phyloP scores from a whole-genome alignment of 306 rosid species.

The Fragaria iinumae region DNA sequence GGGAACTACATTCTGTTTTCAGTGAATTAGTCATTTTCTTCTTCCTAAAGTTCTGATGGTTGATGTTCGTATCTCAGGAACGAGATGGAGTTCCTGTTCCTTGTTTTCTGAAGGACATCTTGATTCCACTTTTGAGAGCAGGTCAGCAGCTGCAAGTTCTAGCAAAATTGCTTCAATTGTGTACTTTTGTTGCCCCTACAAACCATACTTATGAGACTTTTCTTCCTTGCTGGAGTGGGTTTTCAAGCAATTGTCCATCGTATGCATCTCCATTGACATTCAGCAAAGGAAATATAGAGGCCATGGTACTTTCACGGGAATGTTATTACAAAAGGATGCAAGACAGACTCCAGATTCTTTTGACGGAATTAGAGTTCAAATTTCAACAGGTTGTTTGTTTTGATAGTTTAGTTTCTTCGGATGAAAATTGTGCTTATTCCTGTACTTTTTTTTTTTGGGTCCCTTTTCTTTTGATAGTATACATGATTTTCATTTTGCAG shows the following conservation, averaged over 20 bases:
- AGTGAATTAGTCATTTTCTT: constrained; percentile 17
- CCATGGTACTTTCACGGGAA: constrained; percentile 59
- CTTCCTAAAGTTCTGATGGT: constrained; percentile 33
- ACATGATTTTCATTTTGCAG: constrained; percentile 42
- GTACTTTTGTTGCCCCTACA: constrained; percentile 53
- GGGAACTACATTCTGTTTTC: constrained; percentile 18
- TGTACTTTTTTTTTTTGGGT: background rate
- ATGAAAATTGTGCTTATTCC: background rate
- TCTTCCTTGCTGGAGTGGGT: constrained; percentile 85
- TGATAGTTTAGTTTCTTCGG: constrained; percentile 19
- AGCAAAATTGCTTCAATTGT: constrained; percentile 78
- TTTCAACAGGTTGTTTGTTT: constrained; percentile 61
- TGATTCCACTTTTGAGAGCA: constrained; percentile 87
- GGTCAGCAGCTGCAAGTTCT: constrained; percentile 96
- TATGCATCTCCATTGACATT: constrained; percentile 61
- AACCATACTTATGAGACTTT: constrained; percentile 60
- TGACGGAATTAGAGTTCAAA: constrained; percentile 58
- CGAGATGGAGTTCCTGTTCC: constrained; percentile 77
- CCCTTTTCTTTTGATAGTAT: background rate
- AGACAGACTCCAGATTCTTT: constrained; percentile 51
- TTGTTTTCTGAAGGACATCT: constrained; percentile 59
- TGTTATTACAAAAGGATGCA: constrained; percentile 70
- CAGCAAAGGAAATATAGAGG: constrained; percentile 53
- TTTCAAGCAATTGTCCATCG: constrained; percentile 48
- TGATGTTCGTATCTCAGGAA: constrained; percentile 56